Conservation (phyloP, 2,329 filamentous ascomycete species). For the Lasiodiplodia sp. region DNA sequence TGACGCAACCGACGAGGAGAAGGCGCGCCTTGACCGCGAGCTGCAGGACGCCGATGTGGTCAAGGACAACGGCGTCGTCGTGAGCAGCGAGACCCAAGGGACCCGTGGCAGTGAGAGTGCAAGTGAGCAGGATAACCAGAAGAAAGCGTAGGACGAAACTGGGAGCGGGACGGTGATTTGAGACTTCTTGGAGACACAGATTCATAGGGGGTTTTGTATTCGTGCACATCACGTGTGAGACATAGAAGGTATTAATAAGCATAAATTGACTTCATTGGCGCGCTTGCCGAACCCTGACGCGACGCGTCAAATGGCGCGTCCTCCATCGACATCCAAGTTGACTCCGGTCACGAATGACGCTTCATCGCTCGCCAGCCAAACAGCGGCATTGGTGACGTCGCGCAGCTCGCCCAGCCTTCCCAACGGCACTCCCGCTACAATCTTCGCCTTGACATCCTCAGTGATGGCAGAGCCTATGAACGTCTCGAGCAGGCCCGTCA, state of each 20-base stretch:
- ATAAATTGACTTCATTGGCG: background rate
- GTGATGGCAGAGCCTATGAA: conserved; percentile 70
- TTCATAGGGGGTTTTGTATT: background rate
- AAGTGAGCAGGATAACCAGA: background rate
- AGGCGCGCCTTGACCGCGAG: conserved; percentile 28
- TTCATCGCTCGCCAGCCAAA: conserved; percentile 66
- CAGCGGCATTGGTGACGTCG: conserved; percentile 64
- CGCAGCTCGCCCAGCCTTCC: conserved; percentile 66
- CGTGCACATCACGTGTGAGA: background rate
- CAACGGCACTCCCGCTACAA: conserved; percentile 65
- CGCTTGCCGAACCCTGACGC: conserved; percentile 30
- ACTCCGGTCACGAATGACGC: conserved; percentile 67
- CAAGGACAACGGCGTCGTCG: conserved; percentile 18
- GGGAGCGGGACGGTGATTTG: background rate
- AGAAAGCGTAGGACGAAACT: background rate
- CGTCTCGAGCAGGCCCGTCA: conserved; percentile 67
- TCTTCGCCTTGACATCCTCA: conserved; percentile 59
- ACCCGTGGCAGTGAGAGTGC: background rate
- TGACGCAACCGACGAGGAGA: conserved; percentile 32
- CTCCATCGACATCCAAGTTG: conserved; percentile 50
- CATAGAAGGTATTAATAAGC: background rate
- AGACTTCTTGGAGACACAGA: background rate
- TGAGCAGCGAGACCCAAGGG: background rate
- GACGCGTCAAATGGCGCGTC: conserved; percentile 40
- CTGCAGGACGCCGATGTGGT: conserved; percentile 27